A percentile compares a stretch with the other conserved stretches of the same genome.
phyloP scores from a whole-genome alignment of 2,329 filamentous ascomycete species.

The Fusarium sublunatum region DNA sequence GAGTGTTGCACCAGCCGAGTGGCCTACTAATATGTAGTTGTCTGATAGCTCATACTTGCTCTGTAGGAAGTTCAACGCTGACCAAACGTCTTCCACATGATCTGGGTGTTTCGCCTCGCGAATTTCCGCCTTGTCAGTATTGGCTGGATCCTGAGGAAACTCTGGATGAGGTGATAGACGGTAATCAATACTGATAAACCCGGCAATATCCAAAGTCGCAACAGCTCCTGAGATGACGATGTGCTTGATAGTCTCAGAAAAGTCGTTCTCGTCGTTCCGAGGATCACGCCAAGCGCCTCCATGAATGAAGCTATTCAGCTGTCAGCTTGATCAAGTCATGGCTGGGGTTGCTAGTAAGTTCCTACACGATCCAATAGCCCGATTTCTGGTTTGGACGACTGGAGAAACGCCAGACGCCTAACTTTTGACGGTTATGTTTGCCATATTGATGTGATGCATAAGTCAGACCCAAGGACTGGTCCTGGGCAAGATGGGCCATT shows the following conservation, averaged over 20 bases:
- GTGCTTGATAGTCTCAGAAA: slow-evolving; percentile 57
- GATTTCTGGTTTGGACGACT: slow-evolving; percentile 30
- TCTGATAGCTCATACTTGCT: slow-evolving; percentile 58
- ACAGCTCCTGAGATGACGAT: slow-evolving; percentile 51
- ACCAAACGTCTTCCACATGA: slow-evolving; percentile 68
- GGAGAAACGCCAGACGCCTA: slow-evolving; percentile 58
- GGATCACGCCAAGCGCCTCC: slow-evolving; percentile 74
- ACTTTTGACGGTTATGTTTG: slow-evolving; percentile 56
- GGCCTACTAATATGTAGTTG: slow-evolving; percentile 69
- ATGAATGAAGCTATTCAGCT: slow-evolving; percentile 63
- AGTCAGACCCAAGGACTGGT: slow-evolving; percentile 41
- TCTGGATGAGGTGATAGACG: slow-evolving; percentile 66
- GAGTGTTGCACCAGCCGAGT: slow-evolving; percentile 73
- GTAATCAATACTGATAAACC: slow-evolving; percentile 73
- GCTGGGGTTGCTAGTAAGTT: slow-evolving; percentile 5
- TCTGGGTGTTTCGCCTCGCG: slow-evolving; percentile 69
- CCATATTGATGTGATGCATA: slow-evolving; percentile 54
- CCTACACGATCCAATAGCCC: slow-evolving; percentile 55
- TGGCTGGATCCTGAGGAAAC: slow-evolving; percentile 51
- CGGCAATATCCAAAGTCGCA: slow-evolving; percentile 59
- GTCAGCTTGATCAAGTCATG: slow-evolving; percentile 18
- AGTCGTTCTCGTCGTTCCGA: slow-evolving; percentile 58
- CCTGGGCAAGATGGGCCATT: slow-evolving; percentile 38
- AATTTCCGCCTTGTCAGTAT: too few species aligned
- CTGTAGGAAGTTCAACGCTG: slow-evolving; percentile 62